Evolutionary conservation across 2,329 filamentous ascomycete species (phyloP), one percentile per base, ranked within the genome.

Genomic region (Acarospora socialis): DNA sequence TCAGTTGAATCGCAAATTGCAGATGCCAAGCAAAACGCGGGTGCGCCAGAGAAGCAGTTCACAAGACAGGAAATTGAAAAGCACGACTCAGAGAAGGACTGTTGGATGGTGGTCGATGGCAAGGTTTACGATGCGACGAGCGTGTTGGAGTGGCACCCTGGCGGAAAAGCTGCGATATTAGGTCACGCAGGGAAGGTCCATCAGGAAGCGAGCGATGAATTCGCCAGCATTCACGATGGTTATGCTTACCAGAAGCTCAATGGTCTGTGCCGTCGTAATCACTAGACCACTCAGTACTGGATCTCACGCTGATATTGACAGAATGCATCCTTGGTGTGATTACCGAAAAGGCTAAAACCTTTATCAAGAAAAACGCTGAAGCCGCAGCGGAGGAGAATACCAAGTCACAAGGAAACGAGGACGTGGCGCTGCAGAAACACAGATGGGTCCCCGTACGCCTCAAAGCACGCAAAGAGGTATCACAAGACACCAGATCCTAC

Each of bases 1-100:
- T 61, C 57, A 15, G 48, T 51, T 0, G 60, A 64, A 38, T 60
- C 60, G 12, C 53, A 56, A 36, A 55, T 67, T 7, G 56, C 56
- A 8, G 50, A 49, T 5, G 56, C 54, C 2, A 63, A 63, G 39
- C 60, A 62, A 23, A 49, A 61, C 26, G 54, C 53, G 3, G 54
- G 56, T 2, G 52, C 55, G 0, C 63, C 65, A 0, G 49, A 61
- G 38, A 67, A 66, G 37, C 55, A 66, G 34, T 68, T 68, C 37
- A 68, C 64, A 0, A 49, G 64, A 3, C 50, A 68, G 30, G 65
- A 69, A 44, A 63, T 70, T 22, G 64, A 68, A 43, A 67, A 60
- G 33, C 66, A 69, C 37, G 51, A 57, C 19, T 56, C 42, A 4
- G 54, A 60, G 27, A 46, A 59, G 13, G 63, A 68, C 37, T 66